Conservation (phyloP, 257 asterid species). For the Nicotiana noctiflora region DNA sequence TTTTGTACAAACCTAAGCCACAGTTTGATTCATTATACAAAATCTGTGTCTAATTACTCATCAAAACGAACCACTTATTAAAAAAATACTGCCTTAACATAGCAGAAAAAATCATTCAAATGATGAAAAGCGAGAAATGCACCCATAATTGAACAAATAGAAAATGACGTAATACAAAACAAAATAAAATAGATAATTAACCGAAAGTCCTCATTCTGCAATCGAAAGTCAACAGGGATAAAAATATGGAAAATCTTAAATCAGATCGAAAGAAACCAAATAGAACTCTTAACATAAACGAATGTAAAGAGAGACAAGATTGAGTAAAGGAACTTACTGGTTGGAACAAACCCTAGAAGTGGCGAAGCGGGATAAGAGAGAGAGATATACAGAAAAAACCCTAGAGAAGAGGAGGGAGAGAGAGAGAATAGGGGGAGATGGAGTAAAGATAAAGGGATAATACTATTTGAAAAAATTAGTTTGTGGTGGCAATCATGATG, state of each 20-base stretch:
- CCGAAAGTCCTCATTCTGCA: not conserved
- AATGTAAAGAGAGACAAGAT: not conserved
- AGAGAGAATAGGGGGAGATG: not conserved
- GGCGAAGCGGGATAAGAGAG: not conserved
- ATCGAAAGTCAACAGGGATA: not conserved
- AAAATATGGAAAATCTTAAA: not conserved
- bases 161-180: not conserved
- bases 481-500: not conserved
- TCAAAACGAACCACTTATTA: not conserved
- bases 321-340: conserved; percentile 9
- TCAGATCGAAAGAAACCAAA: not conserved
- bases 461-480: not conserved
- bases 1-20: not conserved
- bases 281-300: not conserved
- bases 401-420: not conserved
- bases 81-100: not conserved
- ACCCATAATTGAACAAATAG: not conserved
- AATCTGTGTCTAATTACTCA: not conserved
- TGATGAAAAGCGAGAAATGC: not conserved
- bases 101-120: not conserved
- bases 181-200: not conserved
- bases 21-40: not conserved
- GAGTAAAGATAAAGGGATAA: conserved; percentile 10
- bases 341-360: conserved; percentile 4
- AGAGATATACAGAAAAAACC: not conserved